Evolutionary conservation across 768 basidiomycete genomes (phyloP), one percentile per base, ranked within the genome.

Genomic region (Naganishia vaughanmartiniae): DNA sequence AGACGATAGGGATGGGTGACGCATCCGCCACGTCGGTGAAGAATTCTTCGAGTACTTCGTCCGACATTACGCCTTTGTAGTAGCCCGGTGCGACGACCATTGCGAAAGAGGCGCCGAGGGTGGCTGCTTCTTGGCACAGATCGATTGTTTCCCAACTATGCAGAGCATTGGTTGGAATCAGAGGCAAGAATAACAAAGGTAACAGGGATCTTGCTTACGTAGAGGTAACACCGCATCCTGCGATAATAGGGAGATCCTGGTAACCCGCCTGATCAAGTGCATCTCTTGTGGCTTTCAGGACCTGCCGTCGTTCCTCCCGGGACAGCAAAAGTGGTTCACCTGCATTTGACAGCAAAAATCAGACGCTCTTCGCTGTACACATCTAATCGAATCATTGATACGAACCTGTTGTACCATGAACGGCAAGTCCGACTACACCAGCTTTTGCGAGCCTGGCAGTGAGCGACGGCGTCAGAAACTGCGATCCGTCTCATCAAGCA

Each of bases 1-100:
- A 74, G 34, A 81, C 69, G 39, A 81, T 71, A 1, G 81, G 81
- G 33, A 81, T 70, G 11, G 77, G 77, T 9, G 78, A 78, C 14
- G 73, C 72, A 54, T 79, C 78, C 28, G 81, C 80, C 63, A 81
- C 54, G 30, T 80, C 78, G 46, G 69, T 74, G 75, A 70, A 81
- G 72, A 75, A 81, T 7, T 58, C 54, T 46, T 78, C 70, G 65
- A 79, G 72, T 6, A 78, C 78, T 30, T 55, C 75, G 14, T 75
- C 69, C 3, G 77, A 74, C 76, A 81, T 77, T 26, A 31, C 48
- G 15, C 60, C 68, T 4, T 78, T 75, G 65, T 74, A 81, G 58
- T 78, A 80, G 10, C 65, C 66, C 2, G 72, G 74, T 10, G 75
- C 70, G 6, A 73, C 70, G 46, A 72, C 68, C 54, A 76, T 53